These are phyloP conservation scores for Rhynchospora breviuscula DNA, from an alignment of 176 grass and related monocot species.

Conservation along the genomic window DNA sequence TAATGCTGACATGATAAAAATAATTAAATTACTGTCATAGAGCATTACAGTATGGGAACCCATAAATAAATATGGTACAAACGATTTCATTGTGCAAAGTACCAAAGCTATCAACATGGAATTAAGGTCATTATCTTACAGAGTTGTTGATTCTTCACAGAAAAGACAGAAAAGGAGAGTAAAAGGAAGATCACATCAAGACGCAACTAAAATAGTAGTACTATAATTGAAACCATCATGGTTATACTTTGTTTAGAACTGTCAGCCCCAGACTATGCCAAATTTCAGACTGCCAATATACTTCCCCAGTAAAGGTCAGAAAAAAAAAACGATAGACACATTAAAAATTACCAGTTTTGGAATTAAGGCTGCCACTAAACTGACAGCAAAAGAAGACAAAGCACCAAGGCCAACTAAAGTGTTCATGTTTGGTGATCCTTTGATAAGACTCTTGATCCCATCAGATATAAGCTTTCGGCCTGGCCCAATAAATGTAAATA, in stretches of 20 bases:
- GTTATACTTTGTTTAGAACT: not conserved
- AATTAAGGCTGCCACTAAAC: constrained; percentile 68
- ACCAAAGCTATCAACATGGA: not conserved
- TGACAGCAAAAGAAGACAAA: constrained; percentile 88
- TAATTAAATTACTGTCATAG: not conserved
- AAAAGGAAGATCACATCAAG: not conserved
- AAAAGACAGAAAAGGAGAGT: not conserved
- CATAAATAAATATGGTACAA: not conserved
- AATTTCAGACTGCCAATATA: not conserved
- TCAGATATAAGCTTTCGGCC: constrained; percentile 82
- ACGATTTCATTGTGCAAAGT: not conserved
- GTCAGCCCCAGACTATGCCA: not conserved
- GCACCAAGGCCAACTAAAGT: constrained; percentile 94
- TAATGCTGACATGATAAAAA: not conserved
- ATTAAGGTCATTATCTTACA: not conserved
- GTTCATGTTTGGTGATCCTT: constrained; percentile 90
- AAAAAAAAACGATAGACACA: not conserved
- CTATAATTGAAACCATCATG: not conserved
- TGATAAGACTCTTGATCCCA: constrained; percentile 68
- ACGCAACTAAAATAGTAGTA: not conserved
- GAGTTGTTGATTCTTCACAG: not conserved
- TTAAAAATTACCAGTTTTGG: constrained; percentile 70
- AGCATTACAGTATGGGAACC: not conserved
- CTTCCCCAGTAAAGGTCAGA: not conserved
- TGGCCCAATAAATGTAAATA: constrained; percentile 87